Conservation (phyloP, 306 rosid species). For the Vicia villosa region DNA sequence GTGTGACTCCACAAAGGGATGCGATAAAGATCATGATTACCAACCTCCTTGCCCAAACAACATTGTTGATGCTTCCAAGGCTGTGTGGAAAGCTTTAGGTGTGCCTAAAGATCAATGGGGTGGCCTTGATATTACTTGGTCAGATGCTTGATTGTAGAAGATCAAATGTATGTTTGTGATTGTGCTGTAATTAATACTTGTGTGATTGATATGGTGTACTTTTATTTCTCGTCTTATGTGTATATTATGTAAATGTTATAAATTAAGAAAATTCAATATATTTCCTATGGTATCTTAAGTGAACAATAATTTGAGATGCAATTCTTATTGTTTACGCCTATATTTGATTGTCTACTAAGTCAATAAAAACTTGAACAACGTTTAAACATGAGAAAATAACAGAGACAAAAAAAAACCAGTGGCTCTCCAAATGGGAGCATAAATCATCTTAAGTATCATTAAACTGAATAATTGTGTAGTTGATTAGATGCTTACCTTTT, state of each 20-base stretch:
- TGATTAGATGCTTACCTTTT: too few species aligned
- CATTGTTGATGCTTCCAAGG: slow-evolving; percentile 5
- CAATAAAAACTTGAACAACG: too few species aligned
- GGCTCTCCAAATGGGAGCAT: too few species aligned
- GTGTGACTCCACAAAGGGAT: not conserved
- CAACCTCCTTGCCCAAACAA: not conserved
- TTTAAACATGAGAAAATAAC: too few species aligned
- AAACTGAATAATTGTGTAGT: too few species aligned
- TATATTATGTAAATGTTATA: not conserved
- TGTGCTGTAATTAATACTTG: not conserved
- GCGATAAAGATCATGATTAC: not conserved
- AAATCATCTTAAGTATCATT: too few species aligned
- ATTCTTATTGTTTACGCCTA: too few species aligned
- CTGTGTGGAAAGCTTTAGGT: not conserved
- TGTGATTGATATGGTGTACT: not conserved
- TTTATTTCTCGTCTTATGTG: not conserved
- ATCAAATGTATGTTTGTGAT: not conserved
- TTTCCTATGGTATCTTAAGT: not conserved
- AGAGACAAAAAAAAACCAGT: too few species aligned
- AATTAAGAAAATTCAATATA: not conserved
- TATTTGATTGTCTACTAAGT: too few species aligned
- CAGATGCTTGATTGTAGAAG: not conserved
- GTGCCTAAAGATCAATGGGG: slow-evolving; percentile 7
- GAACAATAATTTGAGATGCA: too few species aligned
- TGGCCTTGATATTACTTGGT: slow-evolving; percentile 1